These are phyloP conservation scores for Mucor circinelloides DNA, from an alignment of 371 early-diverging fungal genomes.

Conservation along the genomic window DNA sequence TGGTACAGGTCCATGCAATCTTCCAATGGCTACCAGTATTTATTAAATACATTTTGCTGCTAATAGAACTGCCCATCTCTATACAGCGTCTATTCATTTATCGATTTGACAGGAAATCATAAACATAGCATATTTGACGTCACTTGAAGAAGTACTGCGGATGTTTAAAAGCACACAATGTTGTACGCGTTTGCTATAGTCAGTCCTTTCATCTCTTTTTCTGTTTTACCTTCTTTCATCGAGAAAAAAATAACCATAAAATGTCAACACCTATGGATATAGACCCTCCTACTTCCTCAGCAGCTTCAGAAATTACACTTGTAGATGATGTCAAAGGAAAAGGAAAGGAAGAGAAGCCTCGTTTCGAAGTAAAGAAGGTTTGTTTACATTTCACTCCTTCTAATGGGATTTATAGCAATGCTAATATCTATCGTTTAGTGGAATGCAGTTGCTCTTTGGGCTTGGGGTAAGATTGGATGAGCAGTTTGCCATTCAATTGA, in stretches of 20 bases:
- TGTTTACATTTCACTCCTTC: neutral
- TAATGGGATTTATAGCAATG: neutral
- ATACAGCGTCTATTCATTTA: neutral
- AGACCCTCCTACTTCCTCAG: slow-evolving; percentile 31
- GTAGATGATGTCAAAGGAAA: slow-evolving; percentile 55
- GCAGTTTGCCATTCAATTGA: neutral
- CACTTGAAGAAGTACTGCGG: neutral
- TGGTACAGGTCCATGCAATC: too few species aligned
- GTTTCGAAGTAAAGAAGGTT: slow-evolving; percentile 97
- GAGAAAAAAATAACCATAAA: neutral
- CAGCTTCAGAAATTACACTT: slow-evolving; percentile 22
- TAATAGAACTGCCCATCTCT: neutral
- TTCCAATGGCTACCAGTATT: too few species aligned
- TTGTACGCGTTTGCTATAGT: neutral
- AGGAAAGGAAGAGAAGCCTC: slow-evolving; percentile 70
- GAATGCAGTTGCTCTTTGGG: slow-evolving; percentile 98
- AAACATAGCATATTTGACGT: neutral
- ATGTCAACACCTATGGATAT: slow-evolving; percentile 51
- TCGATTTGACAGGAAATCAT: neutral
- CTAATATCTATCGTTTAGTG: slow-evolving; percentile 61
- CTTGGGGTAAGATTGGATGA: slow-evolving; percentile 78
- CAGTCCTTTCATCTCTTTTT: neutral
- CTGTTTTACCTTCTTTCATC: neutral
- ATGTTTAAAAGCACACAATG: neutral
- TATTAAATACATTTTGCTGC: neutral